Base-by-base conservation (phyloP, 257 asterid genomes). In the Nicotiana otophora region DNA sequence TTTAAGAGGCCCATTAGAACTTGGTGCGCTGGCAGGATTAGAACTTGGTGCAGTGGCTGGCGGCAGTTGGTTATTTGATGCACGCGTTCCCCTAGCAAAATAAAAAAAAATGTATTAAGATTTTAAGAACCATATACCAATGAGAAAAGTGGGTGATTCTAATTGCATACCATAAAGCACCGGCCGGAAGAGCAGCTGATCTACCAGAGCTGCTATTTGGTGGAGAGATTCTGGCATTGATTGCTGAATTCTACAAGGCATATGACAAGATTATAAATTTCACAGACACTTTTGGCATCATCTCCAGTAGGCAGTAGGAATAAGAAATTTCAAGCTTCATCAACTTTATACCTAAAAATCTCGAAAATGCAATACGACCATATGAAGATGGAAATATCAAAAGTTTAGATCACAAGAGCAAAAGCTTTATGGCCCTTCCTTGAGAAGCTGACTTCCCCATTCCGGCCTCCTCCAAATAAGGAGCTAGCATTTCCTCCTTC, bases 201-300 rank as follows among this genome's bases (percentile, higher is more conserved):
- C 94, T 91, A 17, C 97, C 97, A 76, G 95, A 88, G 89, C 98
- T 96, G 90, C 95, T 93, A 88, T 89, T 90, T 83, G 99, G 98
- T 2, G 91, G 92, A 83, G 92, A 89, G 83, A 80, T 81, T 85
- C 81, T 86, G 30, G 53, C 42, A 76, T 69, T 68, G 87, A 81
- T 85, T 62, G 65, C 81, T 7, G 86, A 58, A 82, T 60, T 86
- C 92, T 89, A 97, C 85, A 61, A 55, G 42, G 66, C 12, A 66
- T 63, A 78, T 20, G 60, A 57, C 80, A 51, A 76, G 65, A 67
- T 17, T 78, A 46, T 19, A 81, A 15, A 5, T 48, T 78, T 81
- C 65, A n/a, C 0, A 0, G 42, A 48, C 80, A 75, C 10, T 26
- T 51, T 39, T 51, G 46, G 46, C 28, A 51, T 51, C 80, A 75